Base-by-base conservation (phyloP, 306 rosid species). In the Oxytropis ochrocephala region DNA sequence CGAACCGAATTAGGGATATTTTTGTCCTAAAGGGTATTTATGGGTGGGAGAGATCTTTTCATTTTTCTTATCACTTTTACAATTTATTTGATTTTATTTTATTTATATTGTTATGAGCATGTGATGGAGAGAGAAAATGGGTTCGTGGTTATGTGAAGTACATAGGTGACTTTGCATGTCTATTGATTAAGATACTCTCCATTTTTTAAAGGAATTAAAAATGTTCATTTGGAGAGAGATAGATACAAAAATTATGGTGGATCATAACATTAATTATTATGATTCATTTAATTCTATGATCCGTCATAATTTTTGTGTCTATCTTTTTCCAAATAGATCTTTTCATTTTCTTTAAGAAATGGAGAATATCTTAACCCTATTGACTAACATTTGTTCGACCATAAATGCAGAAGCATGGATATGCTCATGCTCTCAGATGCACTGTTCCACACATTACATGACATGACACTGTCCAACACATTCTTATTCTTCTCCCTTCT, bases 111-210 rank as follows among this genome's bases (percentile, higher is more conserved):
- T 39, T 67, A 21, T 19, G 13, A 60, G 67, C 87, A 85, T 68
- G 84, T 80, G 89, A 65, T 39, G 76, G 77, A 75, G 75, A 74
- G 85, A 81, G 70, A 77, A 59, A 21, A 49, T 6, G n/a, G 16
- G 16, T 7, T 4, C 1, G 51, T 27, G 39, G 19, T 35, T 29
- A 58, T 55, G 79, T 73, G 51, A 72, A 76, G 65, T 42, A 74
- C 77, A 69, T 55, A 33, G 47, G 75, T 76, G 38, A 54, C 66
- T 21, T 16, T 56, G 71, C 55, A 69, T 69, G 66, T 63, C 11
- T 57, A 12, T 68, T 76, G 81, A 72, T 72, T 30, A 19, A 50
- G n/a, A n/a, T n/a, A n/a, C n/a, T n/a, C n/a, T n/a, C n/a, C n/a
- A n/a, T n/a, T n/a, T n/a, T n/a, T n/a, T n/a, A n/a, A n/a, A n/a